Base-by-base conservation (phyloP, 2,329 filamentous ascomycete genomes). In the Alternaria arborescens region DNA sequence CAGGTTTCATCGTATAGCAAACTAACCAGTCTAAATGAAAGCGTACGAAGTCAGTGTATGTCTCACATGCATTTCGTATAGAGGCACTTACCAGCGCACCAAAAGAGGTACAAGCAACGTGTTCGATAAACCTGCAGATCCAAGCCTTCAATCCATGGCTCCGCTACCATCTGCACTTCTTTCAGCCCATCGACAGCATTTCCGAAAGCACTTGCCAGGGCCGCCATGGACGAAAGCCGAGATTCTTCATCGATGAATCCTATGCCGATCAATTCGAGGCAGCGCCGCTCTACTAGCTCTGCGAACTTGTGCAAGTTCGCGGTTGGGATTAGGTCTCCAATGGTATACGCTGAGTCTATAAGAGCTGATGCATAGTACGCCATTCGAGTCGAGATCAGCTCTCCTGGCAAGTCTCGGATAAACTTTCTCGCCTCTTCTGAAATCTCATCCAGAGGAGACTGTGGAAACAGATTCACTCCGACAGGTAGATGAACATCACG, bases 31-130 rank as follows among this genome's bases (percentile, higher is more conserved):
- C 28, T 30, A 11, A 30, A 5, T 10, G 28, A 10, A 30, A 10
- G 8, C 11, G 28, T 30, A 30, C 28, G 11, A 30, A 30, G 28
- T 30, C 28, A 30, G 28, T 5, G 11, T 11, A 12, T 30, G 28
- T 30, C 28, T 30, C 28, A 30, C 8, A 30, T 30, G 8, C 28
- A 30, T 10, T 30, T 30, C 28, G 28, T 12, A 30, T 11, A 30
- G 8, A 30, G 11, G 11, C 28, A 30, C 28, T 30, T 30, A 30
- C 28, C 56, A 10, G 56, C 59, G 20, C 61, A 61, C 57, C 60
- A 67, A 40, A 68, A 66, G 10, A 70, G 55, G 30, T 65, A 64
- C 10, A 66, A 36, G 38, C 55, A 64, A 24, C 52, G 50, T 7
- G 57, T 61, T 16, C 48, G 46, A 44, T 48, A 67, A 12, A 63